Evolutionary conservation across 2,329 filamentous ascomycete species (phyloP).

Genomic region (Hypoxylon sp.): DNA sequence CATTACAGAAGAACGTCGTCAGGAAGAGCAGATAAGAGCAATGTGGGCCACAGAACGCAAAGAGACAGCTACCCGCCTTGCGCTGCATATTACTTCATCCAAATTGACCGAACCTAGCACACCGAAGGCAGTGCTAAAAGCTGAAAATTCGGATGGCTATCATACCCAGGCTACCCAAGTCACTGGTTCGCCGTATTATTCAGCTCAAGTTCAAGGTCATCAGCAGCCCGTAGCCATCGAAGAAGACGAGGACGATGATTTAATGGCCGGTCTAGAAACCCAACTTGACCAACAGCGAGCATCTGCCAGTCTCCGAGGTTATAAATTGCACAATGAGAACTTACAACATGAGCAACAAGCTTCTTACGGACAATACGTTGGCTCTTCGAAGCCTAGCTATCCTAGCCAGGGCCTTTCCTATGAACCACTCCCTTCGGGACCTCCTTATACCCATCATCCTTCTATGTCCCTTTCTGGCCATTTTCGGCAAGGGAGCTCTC

Average conservation of each 20-base stretch:
- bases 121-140: background rate
- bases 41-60: constrained; percentile 47
- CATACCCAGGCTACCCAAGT: background rate
- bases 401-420: constrained; percentile 36
- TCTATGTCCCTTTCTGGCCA: constrained; percentile 35
- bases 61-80: constrained; percentile 42
- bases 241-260: constrained; percentile 37
- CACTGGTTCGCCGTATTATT: background rate
- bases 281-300: constrained; percentile 39
- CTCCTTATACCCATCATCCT: constrained; percentile 45
- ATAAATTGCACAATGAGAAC: background rate
- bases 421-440: constrained; percentile 45
- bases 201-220: background rate
- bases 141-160: background rate
- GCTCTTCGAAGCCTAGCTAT: constrained; percentile 27
- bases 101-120: constrained; percentile 3
- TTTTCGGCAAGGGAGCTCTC: constrained; percentile 45
- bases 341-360: constrained; percentile 16
- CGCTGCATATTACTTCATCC: constrained; percentile 30
- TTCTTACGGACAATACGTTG: constrained; percentile 23
- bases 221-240: background rate
- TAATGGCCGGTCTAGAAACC: constrained; percentile 42
- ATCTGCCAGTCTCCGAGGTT: constrained; percentile 1
- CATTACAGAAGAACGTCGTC: constrained; percentile 40
- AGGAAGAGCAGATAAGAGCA: constrained; percentile 45